Conservation (phyloP, 192 early-diverging fungal species). For the Entomortierella lignicola region DNA sequence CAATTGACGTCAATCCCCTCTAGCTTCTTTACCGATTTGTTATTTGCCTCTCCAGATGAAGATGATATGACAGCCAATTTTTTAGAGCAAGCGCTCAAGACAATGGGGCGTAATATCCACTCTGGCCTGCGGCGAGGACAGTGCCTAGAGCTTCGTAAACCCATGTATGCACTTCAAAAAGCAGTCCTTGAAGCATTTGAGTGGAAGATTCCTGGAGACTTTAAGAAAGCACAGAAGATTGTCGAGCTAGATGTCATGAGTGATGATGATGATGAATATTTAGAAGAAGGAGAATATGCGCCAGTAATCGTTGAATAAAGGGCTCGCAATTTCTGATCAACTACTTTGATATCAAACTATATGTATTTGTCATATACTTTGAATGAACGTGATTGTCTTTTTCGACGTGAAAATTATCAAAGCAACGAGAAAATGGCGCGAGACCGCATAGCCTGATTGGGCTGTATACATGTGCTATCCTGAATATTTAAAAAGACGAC, state of each 20-base stretch:
- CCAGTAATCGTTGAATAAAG: conserved; percentile 71
- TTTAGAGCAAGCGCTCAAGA: conserved; percentile 39
- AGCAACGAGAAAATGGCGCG: neutral
- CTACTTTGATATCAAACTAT: too few species aligned
- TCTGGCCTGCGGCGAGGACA: conserved; percentile 58
- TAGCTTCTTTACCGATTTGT: conserved; percentile 46
- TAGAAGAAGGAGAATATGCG: conserved; percentile 76
- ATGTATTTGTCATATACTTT: too few species aligned
- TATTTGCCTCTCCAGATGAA: conserved; percentile 35
- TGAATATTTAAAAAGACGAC: neutral
- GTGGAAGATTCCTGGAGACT: conserved; percentile 73
- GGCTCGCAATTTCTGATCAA: too few species aligned
- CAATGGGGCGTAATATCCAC: conserved; percentile 43
- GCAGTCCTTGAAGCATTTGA: conserved; percentile 67
- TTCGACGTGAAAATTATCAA: neutral
- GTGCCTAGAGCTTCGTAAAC: conserved; percentile 41
- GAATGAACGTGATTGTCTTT: too few species aligned
- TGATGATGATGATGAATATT: conserved; percentile 60
- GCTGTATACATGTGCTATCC: too few species aligned
- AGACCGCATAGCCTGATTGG: neutral
- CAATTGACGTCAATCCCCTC: conserved; percentile 42
- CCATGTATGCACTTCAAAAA: conserved; percentile 61
- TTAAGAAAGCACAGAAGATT: conserved; percentile 48
- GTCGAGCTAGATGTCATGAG: conserved; percentile 20
- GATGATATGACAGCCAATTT: conserved; percentile 40